Evolutionary conservation across 495 filamentous ascomycete genomes (phyloP), one percentile per base, ranked within the genome.

Genomic region (Schizothecium vesticola): DNA sequence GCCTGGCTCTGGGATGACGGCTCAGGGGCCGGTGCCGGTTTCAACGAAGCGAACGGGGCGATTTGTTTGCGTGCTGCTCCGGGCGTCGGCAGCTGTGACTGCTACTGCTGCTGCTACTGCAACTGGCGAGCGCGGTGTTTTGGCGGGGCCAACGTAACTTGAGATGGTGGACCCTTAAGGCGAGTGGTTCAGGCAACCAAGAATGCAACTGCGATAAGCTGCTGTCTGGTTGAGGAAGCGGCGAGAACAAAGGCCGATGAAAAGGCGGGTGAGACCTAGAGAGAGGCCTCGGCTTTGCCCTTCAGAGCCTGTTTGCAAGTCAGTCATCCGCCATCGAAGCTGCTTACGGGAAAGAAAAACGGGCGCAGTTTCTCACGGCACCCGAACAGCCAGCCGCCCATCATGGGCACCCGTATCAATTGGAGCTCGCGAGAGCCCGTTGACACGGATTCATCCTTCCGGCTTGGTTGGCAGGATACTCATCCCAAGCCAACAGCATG

Each of bases 161-260:
- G 43, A 19, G 43, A 43, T 43, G 33, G 33, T 43, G 33, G 33
- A 43, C 13, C 33, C 13, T 51, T 19, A 2, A 10, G 62, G 10
- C 31, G 31, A 33, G 10, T 55, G 56, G 65, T 51, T 51, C 36
- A 51, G 36, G n/a, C 36, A 67, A 60, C 51, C 51, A 33, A 29
- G 63, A 59, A 72, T 67, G 65, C 56, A 63, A 67, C 70, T 28
- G 64, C 70, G 71, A 71, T 71, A 71, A 73, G 71, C 33, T 43
- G 7, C 1, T 69, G 68, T 72, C 71, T 70, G 43, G 55, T 64
- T 24, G 28, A 22, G 13, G 58, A n/a, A 36, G 58, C 21, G 57
- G 22, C 25, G 58, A 4, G 66, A 62, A 29, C 66, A 36, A 67
- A 36, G 65, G 31, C 66, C 59, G 59, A 26, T 62, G 43, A 25